phyloP scores from a whole-genome alignment of 2,329 filamentous ascomycete genomes.

The Berkeleyomyces basicola region DNA sequence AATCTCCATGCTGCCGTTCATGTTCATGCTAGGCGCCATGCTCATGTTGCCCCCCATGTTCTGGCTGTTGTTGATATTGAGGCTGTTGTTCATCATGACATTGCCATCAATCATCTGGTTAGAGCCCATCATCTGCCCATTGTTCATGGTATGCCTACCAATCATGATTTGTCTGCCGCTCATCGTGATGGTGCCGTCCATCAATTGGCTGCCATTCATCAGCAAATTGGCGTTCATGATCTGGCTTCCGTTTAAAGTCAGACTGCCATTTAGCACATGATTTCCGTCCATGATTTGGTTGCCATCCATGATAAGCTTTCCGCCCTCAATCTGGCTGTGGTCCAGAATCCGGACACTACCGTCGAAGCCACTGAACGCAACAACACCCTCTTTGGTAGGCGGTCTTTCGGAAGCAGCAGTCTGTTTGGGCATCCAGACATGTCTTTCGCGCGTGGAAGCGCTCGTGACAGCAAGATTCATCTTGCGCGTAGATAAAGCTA shows the following conservation, averaged over 20 bases:
- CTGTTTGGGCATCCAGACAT: not conserved
- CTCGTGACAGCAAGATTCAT: slow-evolving; percentile 8
- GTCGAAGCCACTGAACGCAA: not conserved
- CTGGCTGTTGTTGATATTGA: too few species aligned
- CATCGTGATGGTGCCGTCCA: not conserved
- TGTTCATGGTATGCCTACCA: not conserved
- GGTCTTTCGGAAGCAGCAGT: not conserved
- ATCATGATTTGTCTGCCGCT: not conserved
- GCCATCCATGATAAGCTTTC: not conserved
- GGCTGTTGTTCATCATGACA: not conserved
- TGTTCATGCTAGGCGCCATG: not conserved
- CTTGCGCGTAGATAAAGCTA: not conserved
- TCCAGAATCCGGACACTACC: not conserved
- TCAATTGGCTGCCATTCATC: not conserved
- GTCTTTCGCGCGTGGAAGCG: not conserved
- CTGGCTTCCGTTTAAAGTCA: not conserved
- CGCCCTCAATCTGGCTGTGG: not conserved
- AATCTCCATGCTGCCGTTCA: not conserved
- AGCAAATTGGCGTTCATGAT: not conserved
- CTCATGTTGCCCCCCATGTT: not conserved
- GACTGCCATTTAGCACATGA: not conserved
- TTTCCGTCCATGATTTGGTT: not conserved
- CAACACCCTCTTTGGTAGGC: not conserved
- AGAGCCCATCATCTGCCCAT: not conserved
- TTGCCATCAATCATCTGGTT: not conserved